These are phyloP conservation scores for Ceratobasidium sp. DNA, from an alignment of 1,284 basidiomycete species.

Conservation along the genomic window DNA sequence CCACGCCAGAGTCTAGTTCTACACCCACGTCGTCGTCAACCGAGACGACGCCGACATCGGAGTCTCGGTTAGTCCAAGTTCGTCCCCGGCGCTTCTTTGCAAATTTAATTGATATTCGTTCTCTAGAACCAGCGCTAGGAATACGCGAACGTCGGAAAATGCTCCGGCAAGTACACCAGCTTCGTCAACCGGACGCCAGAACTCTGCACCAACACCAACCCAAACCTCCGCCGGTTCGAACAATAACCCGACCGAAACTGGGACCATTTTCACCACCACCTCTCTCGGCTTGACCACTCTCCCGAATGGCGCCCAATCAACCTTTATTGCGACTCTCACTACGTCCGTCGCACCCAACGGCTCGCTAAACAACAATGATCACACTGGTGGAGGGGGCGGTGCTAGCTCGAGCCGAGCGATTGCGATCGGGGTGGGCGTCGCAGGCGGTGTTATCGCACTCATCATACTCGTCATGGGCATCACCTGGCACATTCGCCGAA, in stretches of 20 bases:
- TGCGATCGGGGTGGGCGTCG: conserved; percentile 35
- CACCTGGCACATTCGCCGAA: conserved; percentile 38
- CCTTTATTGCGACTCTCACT: neutral
- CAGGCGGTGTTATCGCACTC: conserved; percentile 28
- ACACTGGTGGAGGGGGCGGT: conserved; percentile 5
- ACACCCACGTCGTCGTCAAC: neutral
- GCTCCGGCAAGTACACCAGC: neutral
- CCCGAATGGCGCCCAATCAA: conserved; percentile 29
- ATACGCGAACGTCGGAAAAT: neutral
- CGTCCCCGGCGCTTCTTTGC: neutral
- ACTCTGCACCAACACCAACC: neutral
- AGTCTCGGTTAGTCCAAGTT: conserved; percentile 11
- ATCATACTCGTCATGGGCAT: conserved; percentile 37
- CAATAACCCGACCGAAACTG: conserved; percentile 26
- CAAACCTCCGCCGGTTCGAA: neutral
- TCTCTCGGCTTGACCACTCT: conserved; percentile 14
- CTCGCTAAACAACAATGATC: conserved; percentile 22
- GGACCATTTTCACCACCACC: conserved; percentile 17
- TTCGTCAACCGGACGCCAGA: conserved; percentile 5
- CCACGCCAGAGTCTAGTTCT: neutral
- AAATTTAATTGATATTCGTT: neutral
- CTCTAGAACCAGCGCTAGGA: conserved; percentile 1
- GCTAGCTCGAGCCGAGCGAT: conserved; percentile 4
- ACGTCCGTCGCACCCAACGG: conserved; percentile 30
- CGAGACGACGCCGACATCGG: conserved; percentile 11